A percentile compares a stretch with the other conserved stretches of the same genome.
phyloP scores from a whole-genome alignment of 2,329 filamentous ascomycete genomes.

The Lithohypha guttulata region DNA sequence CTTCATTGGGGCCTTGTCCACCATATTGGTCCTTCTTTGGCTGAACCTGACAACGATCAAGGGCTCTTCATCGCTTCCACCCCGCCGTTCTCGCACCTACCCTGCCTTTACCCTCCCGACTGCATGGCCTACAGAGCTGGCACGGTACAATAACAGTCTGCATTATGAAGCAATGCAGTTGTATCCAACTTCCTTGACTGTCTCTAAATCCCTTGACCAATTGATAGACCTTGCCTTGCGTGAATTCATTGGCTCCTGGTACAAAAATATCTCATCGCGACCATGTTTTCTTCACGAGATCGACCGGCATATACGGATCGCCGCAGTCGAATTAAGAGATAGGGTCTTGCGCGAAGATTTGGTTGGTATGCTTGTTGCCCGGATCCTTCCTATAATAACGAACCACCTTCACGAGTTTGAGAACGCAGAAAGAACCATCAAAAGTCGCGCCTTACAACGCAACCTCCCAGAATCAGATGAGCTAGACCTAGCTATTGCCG shows the following conservation, averaged over 20 bases:
- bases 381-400: slow-evolving; percentile 78
- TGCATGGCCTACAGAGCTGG: slow-evolving; percentile 61
- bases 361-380: slow-evolving; percentile 69
- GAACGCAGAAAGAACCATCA: slow-evolving; percentile 74
- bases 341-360: slow-evolving; percentile 66
- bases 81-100: slow-evolving; percentile 5
- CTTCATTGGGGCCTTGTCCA: slow-evolving; percentile 52
- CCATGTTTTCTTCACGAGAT: slow-evolving; percentile 76
- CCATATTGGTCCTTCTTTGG: slow-evolving; percentile 46
- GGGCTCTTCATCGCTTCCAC: slow-evolving; percentile 33
- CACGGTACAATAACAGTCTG: slow-evolving; percentile 53
- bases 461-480: slow-evolving; percentile 94
- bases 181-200: slow-evolving; percentile 62
- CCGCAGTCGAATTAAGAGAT: slow-evolving; percentile 60
- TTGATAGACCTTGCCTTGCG: slow-evolving; percentile 65
- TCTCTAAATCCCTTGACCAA: slow-evolving; percentile 71
- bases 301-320: slow-evolving; percentile 65
- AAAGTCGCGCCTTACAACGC: slow-evolving; percentile 76
- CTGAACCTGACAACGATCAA: slow-evolving; percentile 36
- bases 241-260: slow-evolving; percentile 86
- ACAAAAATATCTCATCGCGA: slow-evolving; percentile 70
- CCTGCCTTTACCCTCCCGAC: slow-evolving; percentile 50
- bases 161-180: slow-evolving; percentile 59
- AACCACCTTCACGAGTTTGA: slow-evolving; percentile 83
- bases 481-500: slow-evolving; percentile 88